These are phyloP conservation scores for Potentilla sterilis DNA, from an alignment of 306 rosid genomes.

Conservation along the genomic window DNA sequence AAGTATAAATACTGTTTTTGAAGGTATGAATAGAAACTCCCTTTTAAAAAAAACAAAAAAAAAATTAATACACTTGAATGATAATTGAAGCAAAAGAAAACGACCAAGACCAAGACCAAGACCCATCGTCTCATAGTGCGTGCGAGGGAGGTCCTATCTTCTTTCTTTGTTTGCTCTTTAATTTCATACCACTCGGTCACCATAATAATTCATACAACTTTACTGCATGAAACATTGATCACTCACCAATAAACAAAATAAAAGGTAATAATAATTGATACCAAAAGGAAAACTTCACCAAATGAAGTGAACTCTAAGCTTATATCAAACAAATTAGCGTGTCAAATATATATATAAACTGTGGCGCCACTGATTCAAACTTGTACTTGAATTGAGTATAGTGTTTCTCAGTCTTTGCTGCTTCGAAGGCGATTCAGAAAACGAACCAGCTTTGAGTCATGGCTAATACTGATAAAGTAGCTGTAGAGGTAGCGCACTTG, in stretches of 20 bases:
- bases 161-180: neutral
- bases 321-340: neutral
- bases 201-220: neutral
- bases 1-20: too few relatives aligned
- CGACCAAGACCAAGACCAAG: neutral
- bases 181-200: neutral
- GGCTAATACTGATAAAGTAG: neutral
- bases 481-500: neutral
- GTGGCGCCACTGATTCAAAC: neutral
- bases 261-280: neutral
- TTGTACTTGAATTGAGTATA: neutral
- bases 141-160: neutral
- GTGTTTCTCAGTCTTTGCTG: too few relatives aligned
- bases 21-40: too few relatives aligned
- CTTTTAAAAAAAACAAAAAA: too few relatives aligned
- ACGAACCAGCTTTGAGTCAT: neutral
- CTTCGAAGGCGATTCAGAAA: neutral
- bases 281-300: neutral
- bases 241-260: neutral
- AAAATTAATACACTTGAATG: too few relatives aligned
- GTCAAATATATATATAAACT: neutral
- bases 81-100: neutral
- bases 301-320: neutral
- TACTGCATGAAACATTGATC: neutral
- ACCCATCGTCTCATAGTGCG: neutral